Percentiles rank a stretch among this genome's conserved stretches.
Evolutionary conservation across 169 alveolate genomes (phyloP).

Genomic region (Babesia bovis): DNA sequence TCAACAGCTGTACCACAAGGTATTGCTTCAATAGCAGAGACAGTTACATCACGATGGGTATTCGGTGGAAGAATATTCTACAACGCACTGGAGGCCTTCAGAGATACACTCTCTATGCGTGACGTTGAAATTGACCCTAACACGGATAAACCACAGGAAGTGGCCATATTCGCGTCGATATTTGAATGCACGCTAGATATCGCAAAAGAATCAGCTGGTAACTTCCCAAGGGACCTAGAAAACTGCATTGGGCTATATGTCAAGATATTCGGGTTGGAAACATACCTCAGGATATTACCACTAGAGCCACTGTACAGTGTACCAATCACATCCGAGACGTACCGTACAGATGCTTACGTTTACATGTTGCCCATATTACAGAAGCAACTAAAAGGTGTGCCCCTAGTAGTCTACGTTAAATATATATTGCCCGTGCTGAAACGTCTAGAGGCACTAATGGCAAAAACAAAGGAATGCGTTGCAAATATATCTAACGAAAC

Average conservation of each 20-base stretch:
- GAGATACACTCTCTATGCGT: background rate
- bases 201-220: slow-evolving; percentile 48
- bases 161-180: slow-evolving; percentile 22
- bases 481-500: slow-evolving; percentile 3
- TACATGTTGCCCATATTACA: slow-evolving; percentile 63
- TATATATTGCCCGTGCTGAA: slow-evolving; percentile 43
- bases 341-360: slow-evolving; percentile 18
- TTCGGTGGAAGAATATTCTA: slow-evolving; percentile 48
- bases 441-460: slow-evolving; percentile 16
- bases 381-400: slow-evolving; percentile 50
- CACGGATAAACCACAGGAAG: background rate
- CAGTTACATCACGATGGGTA: slow-evolving; percentile 44
- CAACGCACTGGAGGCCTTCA: slow-evolving; percentile 24
- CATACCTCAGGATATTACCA: slow-evolving; percentile 49
- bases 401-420: slow-evolving; percentile 16
- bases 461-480: slow-evolving; percentile 10
- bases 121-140: slow-evolving; percentile 11
- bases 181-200: slow-evolving; percentile 39
- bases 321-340: slow-evolving; percentile 56
- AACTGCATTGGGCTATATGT: slow-evolving; percentile 54
- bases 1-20: slow-evolving; percentile 4
- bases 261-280: slow-evolving; percentile 51
- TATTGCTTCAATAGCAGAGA: slow-evolving; percentile 25
- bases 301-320: slow-evolving; percentile 29
- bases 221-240: slow-evolving; percentile 54